Evolutionary conservation across 1,139 yeast species (phyloP).

Genomic region (Pneumocystis wakefieldiae): DNA sequence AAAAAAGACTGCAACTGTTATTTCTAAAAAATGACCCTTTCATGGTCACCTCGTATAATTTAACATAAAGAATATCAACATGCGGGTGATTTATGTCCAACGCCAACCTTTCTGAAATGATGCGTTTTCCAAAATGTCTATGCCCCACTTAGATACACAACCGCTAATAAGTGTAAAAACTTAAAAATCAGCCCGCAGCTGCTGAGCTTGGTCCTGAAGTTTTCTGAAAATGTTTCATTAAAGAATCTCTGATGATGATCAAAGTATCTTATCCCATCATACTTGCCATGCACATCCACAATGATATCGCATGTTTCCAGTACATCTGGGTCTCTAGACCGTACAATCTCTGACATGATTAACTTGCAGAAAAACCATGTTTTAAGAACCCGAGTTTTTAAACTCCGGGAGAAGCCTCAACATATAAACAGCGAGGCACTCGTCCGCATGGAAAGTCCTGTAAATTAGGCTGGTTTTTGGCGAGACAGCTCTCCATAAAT

Average conservation of each 20-base stretch:
- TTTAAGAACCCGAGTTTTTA: constrained; percentile 32
- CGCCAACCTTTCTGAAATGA: constrained; percentile 36
- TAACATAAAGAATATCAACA: constrained; percentile 52
- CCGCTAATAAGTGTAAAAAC: constrained; percentile 2
- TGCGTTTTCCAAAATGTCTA: constrained; percentile 80
- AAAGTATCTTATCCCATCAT: constrained; percentile 72
- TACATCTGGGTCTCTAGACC: constrained; percentile 68
- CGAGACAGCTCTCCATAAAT: not conserved
- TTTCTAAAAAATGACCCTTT: not conserved
- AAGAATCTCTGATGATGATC: constrained; percentile 93
- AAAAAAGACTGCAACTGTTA: constrained; percentile 31
- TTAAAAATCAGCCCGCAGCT: constrained; percentile 81
- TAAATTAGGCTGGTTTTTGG: constrained; percentile 27
- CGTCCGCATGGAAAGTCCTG: constrained; percentile 95
- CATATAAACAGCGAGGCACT: constrained; percentile 88
- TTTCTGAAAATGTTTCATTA: constrained; percentile 39
- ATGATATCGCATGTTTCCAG: constrained; percentile 86
- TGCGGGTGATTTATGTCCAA: constrained; percentile 23
- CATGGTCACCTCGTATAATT: constrained; percentile 41
- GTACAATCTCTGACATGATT: constrained; percentile 34
- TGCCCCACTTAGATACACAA: not conserved
- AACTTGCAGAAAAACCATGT: not conserved
- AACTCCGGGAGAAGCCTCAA: constrained; percentile 57
- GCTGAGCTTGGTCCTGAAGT: constrained; percentile 54
- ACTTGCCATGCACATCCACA: constrained; percentile 89